Evolutionary conservation across 257 asterid genomes (phyloP).

Genomic region (Ballota nigra): DNA sequence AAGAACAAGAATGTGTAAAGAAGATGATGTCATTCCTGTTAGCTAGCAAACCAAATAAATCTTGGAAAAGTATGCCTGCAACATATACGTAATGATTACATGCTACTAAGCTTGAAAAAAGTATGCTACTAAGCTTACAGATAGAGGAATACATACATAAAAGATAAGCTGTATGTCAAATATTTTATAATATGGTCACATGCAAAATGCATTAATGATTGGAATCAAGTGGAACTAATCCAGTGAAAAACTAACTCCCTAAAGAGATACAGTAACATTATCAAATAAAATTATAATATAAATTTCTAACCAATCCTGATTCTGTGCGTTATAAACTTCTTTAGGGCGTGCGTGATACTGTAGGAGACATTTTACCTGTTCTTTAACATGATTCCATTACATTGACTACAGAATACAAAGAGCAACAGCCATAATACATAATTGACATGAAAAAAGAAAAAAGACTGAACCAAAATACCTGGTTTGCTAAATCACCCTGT

Average conservation of each 20-base stretch:
- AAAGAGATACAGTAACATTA: background rate
- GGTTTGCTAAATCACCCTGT: constrained; percentile 80
- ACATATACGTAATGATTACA: background rate
- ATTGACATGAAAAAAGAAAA: background rate
- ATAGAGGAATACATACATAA: background rate
- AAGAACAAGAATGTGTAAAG: constrained; percentile 6
- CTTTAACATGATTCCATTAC: background rate
- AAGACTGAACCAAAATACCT: constrained; percentile 44
- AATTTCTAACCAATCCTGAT: background rate
- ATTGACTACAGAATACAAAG: background rate
- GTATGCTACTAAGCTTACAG: background rate
- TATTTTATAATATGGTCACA: constrained; percentile 5
- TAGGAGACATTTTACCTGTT: background rate
- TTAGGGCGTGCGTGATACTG: background rate
- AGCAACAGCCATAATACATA: constrained; percentile 3
- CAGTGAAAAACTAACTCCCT: background rate
- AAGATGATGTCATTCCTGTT: background rate
- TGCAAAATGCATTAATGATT: background rate
- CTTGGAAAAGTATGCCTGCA: background rate
- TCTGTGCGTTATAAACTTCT: constrained; percentile 9
- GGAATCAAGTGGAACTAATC: background rate
- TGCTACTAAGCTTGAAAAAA: background rate
- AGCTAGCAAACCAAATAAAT: background rate
- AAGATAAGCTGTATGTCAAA: constrained; percentile 7
- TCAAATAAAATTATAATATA: background rate